Conservation (phyloP, 352 stramenopile genomes). For the Phytophthora sansomeana region DNA sequence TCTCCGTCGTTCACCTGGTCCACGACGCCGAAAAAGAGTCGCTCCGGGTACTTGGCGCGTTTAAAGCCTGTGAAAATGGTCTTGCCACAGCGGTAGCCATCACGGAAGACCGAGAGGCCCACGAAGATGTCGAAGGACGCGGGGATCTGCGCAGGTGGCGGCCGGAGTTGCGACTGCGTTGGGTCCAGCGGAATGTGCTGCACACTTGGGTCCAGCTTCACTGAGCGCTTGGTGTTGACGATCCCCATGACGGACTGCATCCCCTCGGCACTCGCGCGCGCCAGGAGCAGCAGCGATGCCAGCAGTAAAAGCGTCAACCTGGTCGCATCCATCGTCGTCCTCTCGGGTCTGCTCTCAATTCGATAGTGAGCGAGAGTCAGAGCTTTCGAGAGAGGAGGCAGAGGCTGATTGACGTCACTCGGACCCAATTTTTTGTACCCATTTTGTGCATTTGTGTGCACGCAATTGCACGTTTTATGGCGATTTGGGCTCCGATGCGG, state of each 20-base stretch:
- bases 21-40: constrained; percentile 83
- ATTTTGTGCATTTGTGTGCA: constrained; percentile 2
- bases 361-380: constrained; percentile 38
- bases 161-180: constrained; percentile 48
- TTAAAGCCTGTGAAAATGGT: constrained; percentile 85
- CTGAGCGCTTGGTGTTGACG: constrained; percentile 62
- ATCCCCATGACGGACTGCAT: constrained; percentile 59
- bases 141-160: constrained; percentile 63
- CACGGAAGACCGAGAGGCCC: constrained; percentile 83
- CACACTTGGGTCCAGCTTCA: constrained; percentile 72
- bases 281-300: constrained; percentile 21
- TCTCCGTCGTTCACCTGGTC: constrained; percentile 84
- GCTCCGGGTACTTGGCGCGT: constrained; percentile 71
- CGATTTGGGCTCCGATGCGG: not conserved
- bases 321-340: constrained; percentile 14
- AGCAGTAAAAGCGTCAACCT: constrained; percentile 18
- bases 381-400: constrained; percentile 12
- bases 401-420: constrained; percentile 30
- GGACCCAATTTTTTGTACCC: not conserved
- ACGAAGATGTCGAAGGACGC: constrained; percentile 72
- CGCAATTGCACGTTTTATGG: not conserved
- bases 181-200: constrained; percentile 74
- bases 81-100: constrained; percentile 82
- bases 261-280: constrained; percentile 16
- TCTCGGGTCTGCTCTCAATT: constrained; percentile 25